Evolutionary conservation across 1,284 basidiomycete species (phyloP), one percentile per base, ranked within the genome.

Genomic region (Trichosporon coremiiforme): DNA sequence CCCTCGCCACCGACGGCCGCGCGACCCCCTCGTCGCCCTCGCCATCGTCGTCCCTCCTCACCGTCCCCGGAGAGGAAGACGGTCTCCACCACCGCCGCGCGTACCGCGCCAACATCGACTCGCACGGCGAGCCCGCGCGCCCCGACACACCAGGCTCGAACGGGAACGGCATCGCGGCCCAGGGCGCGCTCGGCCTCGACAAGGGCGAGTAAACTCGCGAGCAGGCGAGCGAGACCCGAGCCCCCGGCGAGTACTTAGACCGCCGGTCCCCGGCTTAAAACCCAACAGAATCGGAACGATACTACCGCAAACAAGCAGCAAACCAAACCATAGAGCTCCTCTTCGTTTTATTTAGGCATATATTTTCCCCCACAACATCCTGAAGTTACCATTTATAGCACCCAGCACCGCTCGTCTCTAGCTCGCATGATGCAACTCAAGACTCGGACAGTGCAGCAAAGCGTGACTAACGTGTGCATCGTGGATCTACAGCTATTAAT

Each of bases 121-220:
- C 60, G 17, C 55, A 55, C 53, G 38, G 55, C 29, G 31, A 15
- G 36, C 41, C 64, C 25, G 45, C 29, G 10, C 15, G 15, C 2
- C n/a, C 47, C 20, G 41, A 47, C 17, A 17, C 64, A 22, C 55
- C 55, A 8, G 17, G 36, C 8, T 3, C 35, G 33, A 45, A 25
- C 22, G 65, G 65, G 17, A 45, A 53, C 57, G 62, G 41, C 35
- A 35, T 33, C 36, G 17, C 31, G 8, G 15, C 17, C 17, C 20
- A 33, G 38, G 66, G 63, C 41, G 69, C 71, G 0, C 71, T 73
- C n/a, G 67, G 71, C 20, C 66, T 73, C 25, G 69, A 73, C 71
- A 68, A 66, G 67, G 71, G 69, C 64, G 67, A 69, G 67, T 67
- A 69, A 36, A 15, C n/a, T n/a, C n/a, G n/a, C n/a, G n/a, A n/a